These are phyloP conservation scores for Paratinospora sagittata DNA, from an alignment of 164 flowering plant genomes.

Conservation along the genomic window DNA sequence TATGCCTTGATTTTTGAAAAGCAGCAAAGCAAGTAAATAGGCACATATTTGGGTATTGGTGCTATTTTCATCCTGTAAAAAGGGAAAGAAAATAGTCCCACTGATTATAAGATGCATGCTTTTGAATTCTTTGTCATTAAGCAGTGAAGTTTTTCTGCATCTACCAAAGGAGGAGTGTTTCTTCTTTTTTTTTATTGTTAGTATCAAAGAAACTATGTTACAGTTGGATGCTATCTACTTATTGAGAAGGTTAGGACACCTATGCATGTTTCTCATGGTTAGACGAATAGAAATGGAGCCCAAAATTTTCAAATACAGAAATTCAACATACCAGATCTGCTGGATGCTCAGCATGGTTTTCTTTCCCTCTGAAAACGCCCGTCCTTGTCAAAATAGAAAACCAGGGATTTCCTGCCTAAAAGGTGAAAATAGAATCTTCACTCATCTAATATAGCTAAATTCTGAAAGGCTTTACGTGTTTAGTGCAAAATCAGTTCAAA, in stretches of 20 bases:
- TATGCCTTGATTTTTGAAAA: too few species aligned
- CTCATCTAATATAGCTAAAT: neutral
- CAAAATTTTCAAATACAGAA: neutral
- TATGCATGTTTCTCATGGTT: neutral
- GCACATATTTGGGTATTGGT: too few species aligned
- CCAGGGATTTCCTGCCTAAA: conserved; percentile 92
- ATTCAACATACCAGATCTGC: conserved; percentile 53
- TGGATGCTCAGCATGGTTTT: conserved; percentile 58
- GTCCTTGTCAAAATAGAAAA: conserved; percentile 90
- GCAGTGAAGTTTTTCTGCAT: too few species aligned
- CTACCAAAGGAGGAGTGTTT: too few species aligned
- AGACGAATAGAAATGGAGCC: neutral
- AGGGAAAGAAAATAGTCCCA: neutral
- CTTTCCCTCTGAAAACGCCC: conserved; percentile 66
- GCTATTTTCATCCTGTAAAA: neutral
- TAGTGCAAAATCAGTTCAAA: neutral
- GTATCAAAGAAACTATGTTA: too few species aligned
- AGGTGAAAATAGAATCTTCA: neutral
- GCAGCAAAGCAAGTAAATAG: too few species aligned
- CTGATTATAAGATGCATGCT: neutral
- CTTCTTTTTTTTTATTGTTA: too few species aligned
- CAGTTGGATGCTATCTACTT: too few species aligned
- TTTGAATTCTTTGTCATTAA: too few species aligned
- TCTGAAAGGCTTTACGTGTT: neutral
- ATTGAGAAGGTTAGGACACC: neutral